phyloP scores from a whole-genome alignment of 805 yeast genomes.

The Lipomyces kockii region DNA sequence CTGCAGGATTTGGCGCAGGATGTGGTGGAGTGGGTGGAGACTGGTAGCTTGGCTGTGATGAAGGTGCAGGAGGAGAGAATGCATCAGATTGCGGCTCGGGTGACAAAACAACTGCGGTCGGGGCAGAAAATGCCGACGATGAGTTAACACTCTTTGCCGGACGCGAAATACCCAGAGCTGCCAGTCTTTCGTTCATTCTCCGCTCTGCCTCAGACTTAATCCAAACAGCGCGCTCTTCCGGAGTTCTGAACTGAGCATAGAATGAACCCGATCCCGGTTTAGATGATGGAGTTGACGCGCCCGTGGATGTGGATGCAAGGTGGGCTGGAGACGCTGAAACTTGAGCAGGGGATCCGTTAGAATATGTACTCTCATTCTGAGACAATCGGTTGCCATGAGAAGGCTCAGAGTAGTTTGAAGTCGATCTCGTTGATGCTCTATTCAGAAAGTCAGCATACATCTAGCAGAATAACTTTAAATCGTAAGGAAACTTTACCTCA shows the following conservation, averaged over 20 bases:
- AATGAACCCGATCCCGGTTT: conserved; percentile 20
- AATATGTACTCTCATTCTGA: background rate
- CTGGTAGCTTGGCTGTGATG: background rate
- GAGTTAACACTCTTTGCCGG: conserved; percentile 16
- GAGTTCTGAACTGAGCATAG: conserved; percentile 47
- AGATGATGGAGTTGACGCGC: conserved; percentile 38
- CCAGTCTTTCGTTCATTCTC: conserved; percentile 83
- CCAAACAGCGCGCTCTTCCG: conserved; percentile 76
- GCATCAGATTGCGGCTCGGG: conserved; percentile 33
- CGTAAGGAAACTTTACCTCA: background rate
- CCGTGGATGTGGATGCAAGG: conserved; percentile 22
- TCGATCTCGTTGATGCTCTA: background rate
- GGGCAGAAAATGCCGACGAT: conserved; percentile 36
- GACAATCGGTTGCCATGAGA: background rate
- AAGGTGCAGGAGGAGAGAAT: conserved; percentile 27
- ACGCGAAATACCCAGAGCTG: conserved; percentile 69
- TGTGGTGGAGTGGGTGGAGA: conserved; percentile 8
- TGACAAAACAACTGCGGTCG: conserved; percentile 46
- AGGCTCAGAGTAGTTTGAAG: conserved; percentile 1
- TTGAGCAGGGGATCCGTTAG: background rate
- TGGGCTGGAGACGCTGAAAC: conserved; percentile 14
- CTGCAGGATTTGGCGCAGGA: conserved; percentile 16
- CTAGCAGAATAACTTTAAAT: background rate
- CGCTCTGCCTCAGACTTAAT: conserved; percentile 81
- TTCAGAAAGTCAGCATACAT: background rate